Conservation (phyloP, 345 rosid species). For the Lepidium sativum region DNA sequence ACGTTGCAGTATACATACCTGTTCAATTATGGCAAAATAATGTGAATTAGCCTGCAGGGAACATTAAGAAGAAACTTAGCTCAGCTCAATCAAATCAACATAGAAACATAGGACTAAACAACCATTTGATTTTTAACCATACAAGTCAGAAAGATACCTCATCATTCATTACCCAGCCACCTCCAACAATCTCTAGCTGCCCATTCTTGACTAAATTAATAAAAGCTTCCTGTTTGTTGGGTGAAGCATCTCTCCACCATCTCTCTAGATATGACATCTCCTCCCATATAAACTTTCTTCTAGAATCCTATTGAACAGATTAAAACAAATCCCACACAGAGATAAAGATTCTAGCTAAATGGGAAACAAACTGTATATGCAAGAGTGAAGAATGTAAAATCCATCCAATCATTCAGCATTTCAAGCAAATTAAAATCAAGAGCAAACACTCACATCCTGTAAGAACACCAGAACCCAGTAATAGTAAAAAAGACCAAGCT, state of each 20-base stretch:
- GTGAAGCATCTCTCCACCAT: constrained; percentile 97
- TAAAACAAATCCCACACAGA: background rate
- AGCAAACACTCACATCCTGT: background rate
- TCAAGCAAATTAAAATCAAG: background rate
- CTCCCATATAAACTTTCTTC: constrained; percentile 97
- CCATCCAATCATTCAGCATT: background rate
- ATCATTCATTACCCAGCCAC: constrained; percentile 99
- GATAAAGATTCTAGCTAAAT: too few species aligned
- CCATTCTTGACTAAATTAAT: constrained; percentile 72
- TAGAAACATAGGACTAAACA: background rate
- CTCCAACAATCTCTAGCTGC: constrained; percentile 95
- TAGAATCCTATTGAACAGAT: constrained; percentile 48
- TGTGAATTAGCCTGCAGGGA: constrained; percentile 94
- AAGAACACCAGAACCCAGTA: background rate
- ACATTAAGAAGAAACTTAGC: constrained; percentile 17
- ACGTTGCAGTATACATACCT: constrained; percentile 35
- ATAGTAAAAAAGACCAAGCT: background rate
- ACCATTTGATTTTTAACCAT: background rate
- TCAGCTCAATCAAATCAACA: constrained; percentile 1
- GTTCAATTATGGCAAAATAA: constrained; percentile 90
- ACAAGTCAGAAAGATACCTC: constrained; percentile 48
- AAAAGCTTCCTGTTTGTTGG: constrained; percentile 54
- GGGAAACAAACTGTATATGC: too few species aligned
- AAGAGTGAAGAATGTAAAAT: background rate
- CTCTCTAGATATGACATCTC: constrained; percentile 97